Conservation (phyloP, 768 basidiomycete genomes). For the Collybiopsis confluens region DNA sequence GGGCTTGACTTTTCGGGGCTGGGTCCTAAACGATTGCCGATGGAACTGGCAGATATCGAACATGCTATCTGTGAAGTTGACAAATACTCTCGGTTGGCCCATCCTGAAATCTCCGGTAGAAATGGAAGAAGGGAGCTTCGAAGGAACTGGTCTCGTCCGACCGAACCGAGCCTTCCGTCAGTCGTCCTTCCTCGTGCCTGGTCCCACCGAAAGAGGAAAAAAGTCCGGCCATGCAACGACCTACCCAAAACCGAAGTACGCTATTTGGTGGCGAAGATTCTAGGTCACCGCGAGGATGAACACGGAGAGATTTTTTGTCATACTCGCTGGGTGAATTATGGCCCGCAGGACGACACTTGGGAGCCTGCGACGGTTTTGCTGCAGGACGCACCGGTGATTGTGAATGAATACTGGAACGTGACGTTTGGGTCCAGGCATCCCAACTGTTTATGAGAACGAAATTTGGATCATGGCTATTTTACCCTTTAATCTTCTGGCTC, state of each 20-base stretch:
- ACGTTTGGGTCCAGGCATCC: background rate
- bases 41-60: slow-evolving; percentile 71
- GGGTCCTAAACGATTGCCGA: slow-evolving; percentile 42
- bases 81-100: slow-evolving; percentile 64
- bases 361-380: slow-evolving; percentile 43
- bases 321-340: slow-evolving; percentile 57
- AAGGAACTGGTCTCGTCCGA: slow-evolving; percentile 31
- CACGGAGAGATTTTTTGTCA: slow-evolving; percentile 36
- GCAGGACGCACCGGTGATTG: slow-evolving; percentile 43
- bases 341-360: slow-evolving; percentile 51
- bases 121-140: slow-evolving; percentile 30
- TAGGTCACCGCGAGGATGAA: slow-evolving; percentile 29
- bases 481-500: no score
- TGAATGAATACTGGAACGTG: slow-evolving; percentile 17
- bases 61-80: slow-evolving; percentile 78
- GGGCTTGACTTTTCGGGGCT: slow-evolving; percentile 50
- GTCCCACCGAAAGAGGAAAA: slow-evolving; percentile 40
- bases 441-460: background rate
- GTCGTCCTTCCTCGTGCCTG: slow-evolving; percentile 51
- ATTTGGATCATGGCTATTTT: no score
- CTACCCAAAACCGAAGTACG: slow-evolving; percentile 37
- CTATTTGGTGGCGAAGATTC: slow-evolving; percentile 35
- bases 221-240: slow-evolving; percentile 27
- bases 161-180: slow-evolving; percentile 18
- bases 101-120: slow-evolving; percentile 40